Evolutionary conservation across 2,329 filamentous ascomycete genomes (phyloP), one percentile per base, ranked within the genome.

Genomic region (Epichloe festucae): DNA sequence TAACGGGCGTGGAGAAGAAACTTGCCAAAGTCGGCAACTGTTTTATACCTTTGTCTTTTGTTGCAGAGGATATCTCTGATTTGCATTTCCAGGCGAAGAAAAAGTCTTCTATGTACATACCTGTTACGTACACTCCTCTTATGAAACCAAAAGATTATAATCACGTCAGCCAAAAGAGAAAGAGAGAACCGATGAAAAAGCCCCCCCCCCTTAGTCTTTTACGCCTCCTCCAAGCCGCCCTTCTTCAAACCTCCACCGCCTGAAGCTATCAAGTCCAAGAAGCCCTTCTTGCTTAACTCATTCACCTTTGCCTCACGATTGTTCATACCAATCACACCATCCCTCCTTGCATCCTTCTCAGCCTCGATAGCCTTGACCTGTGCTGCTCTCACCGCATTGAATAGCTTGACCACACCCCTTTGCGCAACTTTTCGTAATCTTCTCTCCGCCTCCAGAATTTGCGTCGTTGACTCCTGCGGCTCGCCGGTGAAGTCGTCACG

Each of bases 271-370:
- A 97, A 70, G 55, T 97, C 91, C 66, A 98, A 69, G 71, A 97
- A 98, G 0, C 91, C 90, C 71, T 96, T 87, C 73, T 95, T 94
- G 67, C 86, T 95, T 84, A 98, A 93, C 74, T 97, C 90, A 58
- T 88, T 93, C 49, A 95, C 76, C 72, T 85, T 89, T 70, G 94
- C 89, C 69, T 94, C 85, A 57, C 89, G 81, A 67, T 86, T 81
- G 55, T 78, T 79, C 62, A 89, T 81, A 2, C 91, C 91, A 35
- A 95, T 78, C 0, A 94, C 73, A 3, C 89, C 87, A 54, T 84
- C 79, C 58, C 81, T 81, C 67, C 79, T 79, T 47, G 81, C 77
- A 57, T 80, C 79, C 66, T 75, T 80, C 63, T 86, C 83, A 5
- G 89, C 85, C 67, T 91, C 83, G 53, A 84, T 79, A 2, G 85